A percentile compares a stretch with the other conserved stretches of the same genome.
phyloP scores from a whole-genome alignment of 2,329 filamentous ascomycete genomes.

The Nigrospora osmanthi region DNA sequence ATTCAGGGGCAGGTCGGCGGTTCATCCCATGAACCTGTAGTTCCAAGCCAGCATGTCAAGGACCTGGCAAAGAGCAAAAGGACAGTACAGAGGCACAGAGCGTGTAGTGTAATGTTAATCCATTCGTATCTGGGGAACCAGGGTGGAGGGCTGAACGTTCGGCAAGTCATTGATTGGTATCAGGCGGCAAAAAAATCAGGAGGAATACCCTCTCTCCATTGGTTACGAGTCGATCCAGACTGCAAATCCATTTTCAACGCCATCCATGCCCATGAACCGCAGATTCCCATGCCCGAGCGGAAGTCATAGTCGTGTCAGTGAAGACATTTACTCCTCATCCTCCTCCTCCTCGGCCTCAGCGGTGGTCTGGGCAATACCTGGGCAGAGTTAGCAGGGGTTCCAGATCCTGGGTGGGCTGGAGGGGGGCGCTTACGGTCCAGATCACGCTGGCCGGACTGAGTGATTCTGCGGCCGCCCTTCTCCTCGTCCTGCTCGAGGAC shows the following conservation, averaged over 20 bases:
- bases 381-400: constrained; percentile 4
- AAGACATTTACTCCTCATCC: constrained; percentile 53
- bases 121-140: neutral
- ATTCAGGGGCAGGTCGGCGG: too few relatives aligned
- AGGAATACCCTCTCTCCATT: constrained; percentile 1
- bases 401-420: neutral
- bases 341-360: constrained; percentile 65
- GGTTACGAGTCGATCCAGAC: constrained; percentile 1
- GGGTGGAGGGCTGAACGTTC: neutral
- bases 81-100: neutral
- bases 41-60: neutral
- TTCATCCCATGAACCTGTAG: neutral
- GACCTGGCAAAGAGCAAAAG: neutral
- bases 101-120: neutral
- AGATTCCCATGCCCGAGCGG: neutral
- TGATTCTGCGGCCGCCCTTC: constrained; percentile 97
- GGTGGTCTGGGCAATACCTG: constrained; percentile 72
- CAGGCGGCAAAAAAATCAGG: neutral
- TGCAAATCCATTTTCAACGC: constrained; percentile 3
- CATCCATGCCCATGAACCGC: constrained; percentile 4
- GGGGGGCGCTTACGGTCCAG: constrained; percentile 63
- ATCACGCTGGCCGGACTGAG: constrained; percentile 96
- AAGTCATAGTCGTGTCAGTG: constrained; percentile 1
- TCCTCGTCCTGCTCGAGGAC: constrained; percentile 97
- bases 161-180: constrained; percentile 2